Evolutionary conservation across 345 rosid species (phyloP).

Genomic region (Xanthoceras sorbifolium): DNA sequence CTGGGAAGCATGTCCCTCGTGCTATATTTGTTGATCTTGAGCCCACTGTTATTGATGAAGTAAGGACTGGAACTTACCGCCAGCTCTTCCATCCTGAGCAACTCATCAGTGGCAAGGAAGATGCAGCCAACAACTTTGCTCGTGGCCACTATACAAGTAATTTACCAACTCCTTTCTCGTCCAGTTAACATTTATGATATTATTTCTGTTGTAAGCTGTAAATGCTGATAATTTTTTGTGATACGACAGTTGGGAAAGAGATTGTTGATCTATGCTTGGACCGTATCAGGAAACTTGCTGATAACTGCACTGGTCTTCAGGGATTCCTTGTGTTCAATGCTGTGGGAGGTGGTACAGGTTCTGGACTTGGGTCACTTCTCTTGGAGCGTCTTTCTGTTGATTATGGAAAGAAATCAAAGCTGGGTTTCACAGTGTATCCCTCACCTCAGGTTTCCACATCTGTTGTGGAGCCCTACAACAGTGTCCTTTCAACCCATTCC

Average conservation of each 20-base stretch:
- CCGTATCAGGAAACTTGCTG: constrained; percentile 58
- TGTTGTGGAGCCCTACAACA: constrained; percentile 60
- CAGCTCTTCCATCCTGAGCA: constrained; percentile 62
- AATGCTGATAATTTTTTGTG: background rate
- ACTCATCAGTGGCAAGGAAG: constrained; percentile 61
- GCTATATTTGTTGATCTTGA: constrained; percentile 58
- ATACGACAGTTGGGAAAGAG: constrained; percentile 49
- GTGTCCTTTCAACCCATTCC: constrained; percentile 59
- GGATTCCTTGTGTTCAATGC: constrained; percentile 66
- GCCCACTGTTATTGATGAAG: constrained; percentile 67
- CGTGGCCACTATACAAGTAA: constrained; percentile 62
- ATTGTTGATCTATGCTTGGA: constrained; percentile 63
- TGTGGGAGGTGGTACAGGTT: constrained; percentile 66
- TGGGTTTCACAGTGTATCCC: constrained; percentile 58
- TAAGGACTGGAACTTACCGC: constrained; percentile 51
- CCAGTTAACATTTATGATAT: background rate
- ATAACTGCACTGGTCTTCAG: constrained; percentile 64
- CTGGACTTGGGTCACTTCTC: constrained; percentile 60
- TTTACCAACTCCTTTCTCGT: background rate
- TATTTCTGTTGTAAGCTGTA: background rate
- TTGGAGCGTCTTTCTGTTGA: constrained; percentile 66
- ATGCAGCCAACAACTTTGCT: constrained; percentile 63
- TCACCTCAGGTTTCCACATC: constrained; percentile 67
- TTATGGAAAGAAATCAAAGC: constrained; percentile 60
- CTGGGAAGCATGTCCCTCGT: constrained; percentile 60